These are phyloP conservation scores for Fusarium staphyleae DNA, from an alignment of 2,329 filamentous ascomycete species.

Conservation along the genomic window DNA sequence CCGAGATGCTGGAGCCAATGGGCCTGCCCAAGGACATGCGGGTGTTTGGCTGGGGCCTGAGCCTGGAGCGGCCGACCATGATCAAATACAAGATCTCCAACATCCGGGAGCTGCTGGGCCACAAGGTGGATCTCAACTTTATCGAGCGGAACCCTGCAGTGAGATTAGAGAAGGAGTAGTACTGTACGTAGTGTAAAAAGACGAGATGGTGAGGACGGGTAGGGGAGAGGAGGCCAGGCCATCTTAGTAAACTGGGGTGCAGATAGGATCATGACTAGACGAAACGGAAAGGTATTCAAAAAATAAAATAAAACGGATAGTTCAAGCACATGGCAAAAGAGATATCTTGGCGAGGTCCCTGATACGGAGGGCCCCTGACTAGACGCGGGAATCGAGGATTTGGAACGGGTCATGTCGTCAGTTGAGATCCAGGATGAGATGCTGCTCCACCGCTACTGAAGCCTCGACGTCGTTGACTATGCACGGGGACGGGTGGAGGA, in stretches of 20 bases:
- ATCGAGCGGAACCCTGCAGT: conserved; percentile 92
- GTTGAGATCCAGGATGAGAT: conserved; percentile 12
- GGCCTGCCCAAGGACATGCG: conserved; percentile 89
- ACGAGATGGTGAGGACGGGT: background rate
- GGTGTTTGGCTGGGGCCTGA: conserved; percentile 93
- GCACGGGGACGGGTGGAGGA: conserved; percentile 18
- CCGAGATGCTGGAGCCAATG: conserved; percentile 97
- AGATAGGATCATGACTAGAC: conserved; percentile 34
- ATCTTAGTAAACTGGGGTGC: conserved; percentile 16
- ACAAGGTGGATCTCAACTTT: conserved; percentile 94
- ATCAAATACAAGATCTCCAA: conserved; percentile 92
- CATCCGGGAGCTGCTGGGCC: conserved; percentile 89
- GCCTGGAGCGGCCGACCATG: conserved; percentile 95
- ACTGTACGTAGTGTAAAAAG: background rate
- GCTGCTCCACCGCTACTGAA: conserved; percentile 20
- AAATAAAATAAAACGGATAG: conserved; percentile 11
- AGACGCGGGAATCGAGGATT: conserved; percentile 29
- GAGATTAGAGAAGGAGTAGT: conserved; percentile 81
- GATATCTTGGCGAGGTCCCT: conserved; percentile 2
- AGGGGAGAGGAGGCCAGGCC: conserved; percentile 11
- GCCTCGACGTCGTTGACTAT: conserved; percentile 20
- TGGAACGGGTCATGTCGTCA: conserved; percentile 32
- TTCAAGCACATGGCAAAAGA: conserved; percentile 14
- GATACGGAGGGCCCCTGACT: conserved; percentile 30
- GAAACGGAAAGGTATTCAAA: conserved; percentile 21